Evolutionary conservation across 495 filamentous ascomycete genomes (phyloP).

Genomic region (Penicilliopsis zonata): DNA sequence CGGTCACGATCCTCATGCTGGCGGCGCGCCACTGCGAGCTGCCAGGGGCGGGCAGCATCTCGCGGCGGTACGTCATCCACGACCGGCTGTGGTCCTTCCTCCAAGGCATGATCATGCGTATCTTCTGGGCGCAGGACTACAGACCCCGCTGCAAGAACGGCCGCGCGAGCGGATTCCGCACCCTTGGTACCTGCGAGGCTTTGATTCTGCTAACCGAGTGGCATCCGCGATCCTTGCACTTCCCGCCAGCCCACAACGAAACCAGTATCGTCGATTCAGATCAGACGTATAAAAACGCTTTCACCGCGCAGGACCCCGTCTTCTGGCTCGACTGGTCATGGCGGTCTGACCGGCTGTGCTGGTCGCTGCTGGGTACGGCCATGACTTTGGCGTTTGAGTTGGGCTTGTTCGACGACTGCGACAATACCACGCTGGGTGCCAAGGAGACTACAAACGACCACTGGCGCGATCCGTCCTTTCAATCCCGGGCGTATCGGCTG

Average conservation of each 20-base stretch:
- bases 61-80: slow-evolving; percentile 65
- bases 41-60: slow-evolving; percentile 52
- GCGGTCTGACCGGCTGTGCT: slow-evolving; percentile 76
- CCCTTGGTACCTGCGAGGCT: slow-evolving; percentile 59
- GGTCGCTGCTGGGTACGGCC: slow-evolving; percentile 73
- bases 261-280: slow-evolving; percentile 37
- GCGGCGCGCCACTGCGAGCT: slow-evolving; percentile 60
- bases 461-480: not conserved
- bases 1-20: slow-evolving; percentile 66
- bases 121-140: slow-evolving; percentile 75
- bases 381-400: slow-evolving; percentile 68
- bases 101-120: slow-evolving; percentile 66
- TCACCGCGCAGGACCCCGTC: slow-evolving; percentile 1
- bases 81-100: slow-evolving; percentile 75
- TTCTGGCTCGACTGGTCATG: slow-evolving; percentile 67
- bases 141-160: slow-evolving; percentile 47
- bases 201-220: slow-evolving; percentile 75
- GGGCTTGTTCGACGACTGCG: slow-evolving; percentile 69
- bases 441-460: not conserved
- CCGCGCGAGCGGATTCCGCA: slow-evolving; percentile 50
- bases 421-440: slow-evolving; percentile 24
- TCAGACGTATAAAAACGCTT: slow-evolving; percentile 1
- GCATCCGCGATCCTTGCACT: slow-evolving; percentile 75
- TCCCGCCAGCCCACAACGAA: slow-evolving; percentile 54
- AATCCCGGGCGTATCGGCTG: slow-evolving; percentile 50